Conservation (phyloP, 2,329 filamentous ascomycete species). For the Trichoderma lentiforme region DNA sequence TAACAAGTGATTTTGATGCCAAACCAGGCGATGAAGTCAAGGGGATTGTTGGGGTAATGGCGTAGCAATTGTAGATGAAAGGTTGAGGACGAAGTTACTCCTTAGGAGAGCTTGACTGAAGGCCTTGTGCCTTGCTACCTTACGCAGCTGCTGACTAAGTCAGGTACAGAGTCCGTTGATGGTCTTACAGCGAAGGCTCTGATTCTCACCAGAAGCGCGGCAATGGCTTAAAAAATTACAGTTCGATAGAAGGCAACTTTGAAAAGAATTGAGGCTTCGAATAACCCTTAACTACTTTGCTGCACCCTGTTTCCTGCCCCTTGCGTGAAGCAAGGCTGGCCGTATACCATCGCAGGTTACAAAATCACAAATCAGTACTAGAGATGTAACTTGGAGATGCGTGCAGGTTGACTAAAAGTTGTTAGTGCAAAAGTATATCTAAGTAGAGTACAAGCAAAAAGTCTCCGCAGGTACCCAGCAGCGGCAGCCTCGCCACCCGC, state of each 20-base stretch:
- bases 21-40: background rate
- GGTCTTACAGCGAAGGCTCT: background rate
- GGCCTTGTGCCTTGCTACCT: slow-evolving; percentile 1
- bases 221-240: background rate
- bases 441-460: background rate
- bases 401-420: too few relatives aligned
- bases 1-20: background rate
- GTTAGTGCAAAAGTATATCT: background rate
- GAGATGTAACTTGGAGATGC: background rate
- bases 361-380: background rate
- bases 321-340: slow-evolving; percentile 10
- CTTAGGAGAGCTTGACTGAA: slow-evolving; percentile 5
- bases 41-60: background rate
- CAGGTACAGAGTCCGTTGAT: background rate
- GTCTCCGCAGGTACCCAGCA: background rate
- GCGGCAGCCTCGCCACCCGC: slow-evolving; percentile 1
- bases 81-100: slow-evolving; percentile 8
- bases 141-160: slow-evolving; percentile 13
- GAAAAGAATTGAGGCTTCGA: background rate
- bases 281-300: background rate
- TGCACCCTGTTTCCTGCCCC: slow-evolving; percentile 3
- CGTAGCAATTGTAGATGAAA: background rate
- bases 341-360: background rate
- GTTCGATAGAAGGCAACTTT: background rate
- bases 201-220: background rate